Conservation (phyloP, 768 basidiomycete species). For the Auriscalpium vulgare region DNA sequence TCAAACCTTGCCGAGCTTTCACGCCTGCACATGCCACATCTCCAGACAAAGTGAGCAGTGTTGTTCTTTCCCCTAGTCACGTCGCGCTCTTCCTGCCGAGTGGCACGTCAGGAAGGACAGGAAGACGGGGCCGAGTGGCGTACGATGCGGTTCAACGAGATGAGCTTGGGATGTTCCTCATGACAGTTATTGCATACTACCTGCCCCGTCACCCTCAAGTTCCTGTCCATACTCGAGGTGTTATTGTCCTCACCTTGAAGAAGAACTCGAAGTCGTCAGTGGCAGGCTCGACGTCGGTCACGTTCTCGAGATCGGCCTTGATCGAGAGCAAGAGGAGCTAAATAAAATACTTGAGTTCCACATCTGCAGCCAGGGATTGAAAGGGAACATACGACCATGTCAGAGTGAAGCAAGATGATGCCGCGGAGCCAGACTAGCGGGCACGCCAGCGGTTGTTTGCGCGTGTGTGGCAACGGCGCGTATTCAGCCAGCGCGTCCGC, state of each 20-base stretch:
- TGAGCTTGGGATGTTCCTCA: slow-evolving; percentile 64
- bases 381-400: slow-evolving; percentile 42
- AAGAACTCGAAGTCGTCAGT: slow-evolving; percentile 68
- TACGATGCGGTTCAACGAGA: slow-evolving; percentile 67
- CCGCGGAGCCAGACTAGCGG: too few relatives aligned
- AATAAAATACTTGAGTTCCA: slow-evolving; percentile 11
- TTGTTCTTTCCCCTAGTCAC: slow-evolving; percentile 59
- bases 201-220: slow-evolving; percentile 22
- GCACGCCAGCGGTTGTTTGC: slow-evolving; percentile 9
- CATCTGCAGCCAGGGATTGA: too few relatives aligned
- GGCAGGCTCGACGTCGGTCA: slow-evolving; percentile 62
- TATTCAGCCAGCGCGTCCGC: background rate
- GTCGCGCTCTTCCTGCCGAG: slow-evolving; percentile 51
- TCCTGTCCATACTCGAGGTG: too few relatives aligned
- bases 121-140: background rate
- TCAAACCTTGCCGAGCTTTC: slow-evolving; percentile 82
- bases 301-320: slow-evolving; percentile 75
- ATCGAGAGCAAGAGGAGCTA: slow-evolving; percentile 60
- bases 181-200: slow-evolving; percentile 78
- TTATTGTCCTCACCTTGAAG: slow-evolving; percentile 47
- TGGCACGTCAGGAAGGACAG: background rate
- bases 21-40: slow-evolving; percentile 67
- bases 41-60: slow-evolving; percentile 78
- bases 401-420: background rate
- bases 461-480: slow-evolving; percentile 3